phyloP scores from a whole-genome alignment of 2,329 filamentous ascomycete genomes.

The Trichoderma afroharzianum region DNA sequence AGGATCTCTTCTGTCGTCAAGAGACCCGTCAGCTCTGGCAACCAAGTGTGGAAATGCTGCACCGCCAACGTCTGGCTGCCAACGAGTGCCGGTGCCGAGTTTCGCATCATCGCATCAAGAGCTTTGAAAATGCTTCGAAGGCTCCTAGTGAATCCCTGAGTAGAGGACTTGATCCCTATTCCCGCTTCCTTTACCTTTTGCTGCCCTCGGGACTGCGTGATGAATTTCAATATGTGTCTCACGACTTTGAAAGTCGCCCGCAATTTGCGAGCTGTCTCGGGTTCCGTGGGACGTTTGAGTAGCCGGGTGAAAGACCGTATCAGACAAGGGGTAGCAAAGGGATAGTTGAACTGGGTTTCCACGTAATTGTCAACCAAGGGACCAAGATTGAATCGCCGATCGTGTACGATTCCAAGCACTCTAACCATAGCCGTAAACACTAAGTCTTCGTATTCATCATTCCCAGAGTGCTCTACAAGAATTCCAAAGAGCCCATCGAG shows the following conservation, averaged over 20 bases:
- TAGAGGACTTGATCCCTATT: constrained; percentile 76
- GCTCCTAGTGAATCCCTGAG: constrained; percentile 73
- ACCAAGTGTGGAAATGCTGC: constrained; percentile 94
- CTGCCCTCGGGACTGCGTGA: constrained; percentile 81
- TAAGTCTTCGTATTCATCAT: constrained; percentile 87
- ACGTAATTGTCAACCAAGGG: constrained; percentile 91
- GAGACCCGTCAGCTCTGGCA: constrained; percentile 80
- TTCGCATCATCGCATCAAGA: constrained; percentile 85
- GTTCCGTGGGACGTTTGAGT: constrained; percentile 76
- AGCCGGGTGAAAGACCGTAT: constrained; percentile 83
- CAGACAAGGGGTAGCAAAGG: constrained; percentile 83
- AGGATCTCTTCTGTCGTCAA: constrained; percentile 81
- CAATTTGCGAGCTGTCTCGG: constrained; percentile 77
- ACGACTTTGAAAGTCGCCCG: constrained; percentile 94
- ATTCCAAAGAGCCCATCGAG: constrained; percentile 90
- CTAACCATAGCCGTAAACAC: constrained; percentile 88
- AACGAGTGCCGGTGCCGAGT: constrained; percentile 76
- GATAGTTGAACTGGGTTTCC: constrained; percentile 84
- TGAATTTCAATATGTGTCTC: constrained; percentile 88
- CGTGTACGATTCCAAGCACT: constrained; percentile 88
- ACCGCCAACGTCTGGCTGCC: constrained; percentile 93
- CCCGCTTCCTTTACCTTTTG: constrained; percentile 85
- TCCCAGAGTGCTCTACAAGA: constrained; percentile 83
- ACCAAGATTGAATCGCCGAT: constrained; percentile 86
- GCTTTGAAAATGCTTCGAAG: constrained; percentile 85